A percentile compares a stretch with the other conserved stretches of the same genome.
phyloP scores from a whole-genome alignment of 345 rosid genomes.

The Stellera chamaejasme region DNA sequence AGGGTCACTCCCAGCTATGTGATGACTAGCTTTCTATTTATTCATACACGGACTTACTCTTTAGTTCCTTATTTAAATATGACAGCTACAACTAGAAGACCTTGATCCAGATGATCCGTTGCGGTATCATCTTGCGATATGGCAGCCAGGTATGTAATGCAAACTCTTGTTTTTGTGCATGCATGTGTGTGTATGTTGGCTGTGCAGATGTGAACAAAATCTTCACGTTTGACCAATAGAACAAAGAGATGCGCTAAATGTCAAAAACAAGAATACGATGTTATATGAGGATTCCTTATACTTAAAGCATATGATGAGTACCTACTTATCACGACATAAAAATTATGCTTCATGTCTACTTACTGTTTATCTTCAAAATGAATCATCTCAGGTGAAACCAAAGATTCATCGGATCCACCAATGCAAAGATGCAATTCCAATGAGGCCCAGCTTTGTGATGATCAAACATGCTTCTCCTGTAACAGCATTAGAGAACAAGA shows the following conservation, averaged over 20 bases:
- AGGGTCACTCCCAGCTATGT: constrained; percentile 1
- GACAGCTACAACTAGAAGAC: constrained; percentile 45
- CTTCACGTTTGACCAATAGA: no score
- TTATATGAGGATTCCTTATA: no score
- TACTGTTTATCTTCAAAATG: no score
- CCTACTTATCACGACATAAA: no score
- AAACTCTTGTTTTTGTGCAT: not conserved
- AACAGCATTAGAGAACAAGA: constrained; percentile 17
- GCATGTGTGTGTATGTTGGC: no score
- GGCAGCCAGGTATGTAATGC: constrained; percentile 42
- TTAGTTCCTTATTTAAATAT: constrained; percentile 3
- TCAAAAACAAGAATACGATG: no score
- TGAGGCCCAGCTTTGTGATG: constrained; percentile 20
- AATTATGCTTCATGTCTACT: no score
- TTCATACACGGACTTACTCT: no score
- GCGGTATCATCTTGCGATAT: constrained; percentile 55
- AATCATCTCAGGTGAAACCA: constrained; percentile 34
- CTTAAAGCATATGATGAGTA: no score
- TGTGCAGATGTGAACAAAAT: no score
- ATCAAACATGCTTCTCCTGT: constrained; percentile 31
- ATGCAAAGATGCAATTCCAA: constrained; percentile 22
- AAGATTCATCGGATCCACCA: constrained; percentile 21
- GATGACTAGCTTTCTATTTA: not conserved
- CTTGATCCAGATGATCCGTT: constrained; percentile 36
- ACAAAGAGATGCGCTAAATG: no score